Base-by-base conservation (phyloP, 2,329 filamentous ascomycete species). In the Trichoderma koningiopsis region DNA sequence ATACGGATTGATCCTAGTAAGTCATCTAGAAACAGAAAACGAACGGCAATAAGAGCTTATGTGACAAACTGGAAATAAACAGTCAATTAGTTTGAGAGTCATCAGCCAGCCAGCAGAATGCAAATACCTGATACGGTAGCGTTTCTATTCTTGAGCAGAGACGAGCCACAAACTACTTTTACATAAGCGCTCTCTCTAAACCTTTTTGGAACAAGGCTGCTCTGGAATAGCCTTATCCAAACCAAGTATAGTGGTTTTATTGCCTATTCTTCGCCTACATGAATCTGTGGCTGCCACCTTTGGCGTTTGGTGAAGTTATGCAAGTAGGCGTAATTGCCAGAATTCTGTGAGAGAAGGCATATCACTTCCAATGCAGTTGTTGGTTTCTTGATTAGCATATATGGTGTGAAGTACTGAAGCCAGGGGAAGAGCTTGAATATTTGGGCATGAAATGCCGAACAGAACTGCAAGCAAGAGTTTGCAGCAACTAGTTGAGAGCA, bases 231-330 rank as follows among this genome's bases (percentile, higher is more conserved):
- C 4, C 55, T 57, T 4, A 33, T 33, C 5, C 11, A 3, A 3
- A 67, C 14, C 22, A 14, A 31, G 63, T n/a, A 40, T 59, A 67
- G 55, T 40, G 53, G 1, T 37, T 4, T 52, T 67, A 55, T 55
- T 43, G 3, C 16, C 22, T 59, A 29, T 10, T 7, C 2, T n/a
- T n/a, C 40, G 16, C 40, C 52, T 49, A 29, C 27, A 5, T 31
- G 8, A n/a, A 13, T 11, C 10, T 58, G 29, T 40, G 14, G 8
- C 27, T 0, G 49, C 2, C 53, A n/a, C n/a, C 24, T 13, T 16
- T 58, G 4, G 53, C 29, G 24, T 35, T 37, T 49, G 33, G 31
- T 67, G 63, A 67, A 52, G 16, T 35, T 65, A 22, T 67, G 29
- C 53, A 67, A 35, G 40, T 33, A 24, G n/a, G 35, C 52, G 62